Evolutionary conservation across 2,329 filamentous ascomycete species (phyloP).

Genomic region (Ceratocystis destructans): DNA sequence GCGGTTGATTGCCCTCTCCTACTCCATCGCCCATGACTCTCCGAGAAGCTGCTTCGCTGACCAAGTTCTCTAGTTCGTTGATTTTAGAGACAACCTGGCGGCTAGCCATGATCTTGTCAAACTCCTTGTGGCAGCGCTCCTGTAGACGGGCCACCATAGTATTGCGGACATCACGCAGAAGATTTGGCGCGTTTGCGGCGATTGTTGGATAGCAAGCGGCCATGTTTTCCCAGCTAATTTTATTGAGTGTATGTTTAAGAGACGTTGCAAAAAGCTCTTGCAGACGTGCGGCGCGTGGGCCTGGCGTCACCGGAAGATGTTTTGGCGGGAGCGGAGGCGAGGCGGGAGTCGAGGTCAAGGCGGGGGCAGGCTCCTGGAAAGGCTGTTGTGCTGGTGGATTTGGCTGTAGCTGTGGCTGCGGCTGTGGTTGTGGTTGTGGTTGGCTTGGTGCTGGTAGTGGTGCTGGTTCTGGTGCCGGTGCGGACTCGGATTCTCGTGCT

Average conservation of each 20-base stretch:
- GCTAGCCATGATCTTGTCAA: constrained; percentile 38
- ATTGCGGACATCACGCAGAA: constrained; percentile 41
- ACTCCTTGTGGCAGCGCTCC: constrained; percentile 44
- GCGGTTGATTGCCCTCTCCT: constrained; percentile 23
- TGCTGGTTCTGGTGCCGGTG: not conserved
- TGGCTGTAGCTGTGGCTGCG: not conserved
- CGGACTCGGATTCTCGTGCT: not conserved
- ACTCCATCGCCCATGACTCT: constrained; percentile 24
- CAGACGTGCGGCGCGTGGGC: constrained; percentile 43
- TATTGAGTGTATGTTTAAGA: constrained; percentile 40
- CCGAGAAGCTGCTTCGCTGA: constrained; percentile 36
- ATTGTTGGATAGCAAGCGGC: constrained; percentile 49
- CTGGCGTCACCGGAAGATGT: constrained; percentile 34
- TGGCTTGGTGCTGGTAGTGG: not conserved
- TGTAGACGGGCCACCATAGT: constrained; percentile 45
- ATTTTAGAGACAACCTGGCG: constrained; percentile 42
- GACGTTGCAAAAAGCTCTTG: constrained; percentile 40
- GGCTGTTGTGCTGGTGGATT: constrained; percentile 4
- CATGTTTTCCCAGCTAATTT: constrained; percentile 44
- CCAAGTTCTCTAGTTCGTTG: constrained; percentile 45
- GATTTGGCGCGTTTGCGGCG: constrained; percentile 35
- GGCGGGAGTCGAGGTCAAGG: constrained; percentile 23
- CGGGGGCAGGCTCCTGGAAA: not conserved
- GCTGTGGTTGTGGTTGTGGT: not conserved
- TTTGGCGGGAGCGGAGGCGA: constrained; percentile 30